Evolutionary conservation across 2,329 filamentous ascomycete genomes (phyloP).

Genomic region (Fusarium abutilonis): DNA sequence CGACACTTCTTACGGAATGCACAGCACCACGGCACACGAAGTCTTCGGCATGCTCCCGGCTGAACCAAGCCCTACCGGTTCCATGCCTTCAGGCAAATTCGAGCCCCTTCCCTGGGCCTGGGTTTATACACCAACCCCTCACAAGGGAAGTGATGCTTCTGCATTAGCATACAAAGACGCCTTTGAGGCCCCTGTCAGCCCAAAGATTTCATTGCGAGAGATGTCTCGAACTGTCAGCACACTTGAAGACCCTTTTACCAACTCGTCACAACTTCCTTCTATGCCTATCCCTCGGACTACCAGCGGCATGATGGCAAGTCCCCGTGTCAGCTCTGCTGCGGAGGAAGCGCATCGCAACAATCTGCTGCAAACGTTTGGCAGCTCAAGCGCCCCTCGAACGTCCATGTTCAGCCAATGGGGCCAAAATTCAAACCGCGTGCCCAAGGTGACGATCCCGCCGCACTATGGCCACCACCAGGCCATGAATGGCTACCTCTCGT

Average conservation of each 20-base stretch:
- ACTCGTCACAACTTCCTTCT: slow-evolving; percentile 39
- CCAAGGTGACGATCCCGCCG: slow-evolving; percentile 31
- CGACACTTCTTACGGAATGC: slow-evolving; percentile 65
- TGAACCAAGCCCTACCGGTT: slow-evolving; percentile 46
- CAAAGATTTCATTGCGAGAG: slow-evolving; percentile 38
- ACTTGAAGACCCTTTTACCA: slow-evolving; percentile 49
- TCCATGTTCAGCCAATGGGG: slow-evolving; percentile 49
- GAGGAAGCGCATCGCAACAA: slow-evolving; percentile 50
- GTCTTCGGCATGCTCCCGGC: slow-evolving; percentile 56
- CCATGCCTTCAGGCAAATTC: slow-evolving; percentile 48
- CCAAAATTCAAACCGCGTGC: slow-evolving; percentile 37
- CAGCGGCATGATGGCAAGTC: slow-evolving; percentile 35
- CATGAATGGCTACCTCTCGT: slow-evolving; percentile 31
- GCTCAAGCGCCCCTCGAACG: slow-evolving; percentile 42
- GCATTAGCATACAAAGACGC: slow-evolving; percentile 40
- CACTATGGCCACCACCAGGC: slow-evolving; percentile 34
- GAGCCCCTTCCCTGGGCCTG: slow-evolving; percentile 62
- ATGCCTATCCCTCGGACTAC: slow-evolving; percentile 17
- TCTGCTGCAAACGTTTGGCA: slow-evolving; percentile 50
- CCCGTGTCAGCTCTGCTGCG: slow-evolving; percentile 31
- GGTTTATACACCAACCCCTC: slow-evolving; percentile 54
- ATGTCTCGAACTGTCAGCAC: slow-evolving; percentile 16
- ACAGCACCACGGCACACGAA: slow-evolving; percentile 61
- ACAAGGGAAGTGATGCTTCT: slow-evolving; percentile 35
- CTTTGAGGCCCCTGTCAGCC: slow-evolving; percentile 43